These are phyloP conservation scores for Teunomyces cretensis DNA, from an alignment of 805 yeast genomes.

Conservation along the genomic window DNA sequence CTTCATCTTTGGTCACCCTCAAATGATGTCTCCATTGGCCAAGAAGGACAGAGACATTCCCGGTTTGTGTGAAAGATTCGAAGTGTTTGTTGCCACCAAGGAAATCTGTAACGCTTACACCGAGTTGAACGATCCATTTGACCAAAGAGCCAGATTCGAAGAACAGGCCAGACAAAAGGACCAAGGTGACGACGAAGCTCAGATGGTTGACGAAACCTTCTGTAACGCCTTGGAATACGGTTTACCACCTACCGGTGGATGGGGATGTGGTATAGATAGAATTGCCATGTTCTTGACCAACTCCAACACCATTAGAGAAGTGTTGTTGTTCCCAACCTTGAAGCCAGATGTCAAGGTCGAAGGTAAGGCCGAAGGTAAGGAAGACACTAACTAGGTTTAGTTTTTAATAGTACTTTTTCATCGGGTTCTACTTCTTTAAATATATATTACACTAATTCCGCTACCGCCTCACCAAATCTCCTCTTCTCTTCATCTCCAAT, in stretches of 20 bases:
- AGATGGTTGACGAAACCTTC: conserved; percentile 93
- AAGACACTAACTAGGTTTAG: neutral
- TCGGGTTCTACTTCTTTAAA: neutral
- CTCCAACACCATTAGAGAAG: conserved; percentile 96
- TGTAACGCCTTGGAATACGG: conserved; percentile 97
- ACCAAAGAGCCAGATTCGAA: conserved; percentile 95
- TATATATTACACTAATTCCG: neutral
- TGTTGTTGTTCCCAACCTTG: conserved; percentile 95
- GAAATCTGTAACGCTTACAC: conserved; percentile 98
- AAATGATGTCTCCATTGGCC: conserved; percentile 99
- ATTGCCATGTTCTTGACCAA: conserved; percentile 96
- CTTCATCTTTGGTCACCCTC: conserved; percentile 97
- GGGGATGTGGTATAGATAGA: conserved; percentile 99
- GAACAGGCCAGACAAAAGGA: conserved; percentile 99
- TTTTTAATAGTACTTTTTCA: neutral
- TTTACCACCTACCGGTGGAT: conserved; percentile 98
- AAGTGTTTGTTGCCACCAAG: conserved; percentile 97
- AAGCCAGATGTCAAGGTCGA: conserved; percentile 72
- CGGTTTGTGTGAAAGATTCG: conserved; percentile 97
- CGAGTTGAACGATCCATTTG: conserved; percentile 98
- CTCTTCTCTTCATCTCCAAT: conserved; percentile 78
- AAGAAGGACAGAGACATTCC: conserved; percentile 89
- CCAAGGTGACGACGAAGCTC: conserved; percentile 99
- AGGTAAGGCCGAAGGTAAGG: conserved; percentile 31
- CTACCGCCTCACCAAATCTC: conserved; percentile 30